Evolutionary conservation across 176 grass and related monocot genomes (phyloP).

Genomic region (Eremochloa ophiuroides): DNA sequence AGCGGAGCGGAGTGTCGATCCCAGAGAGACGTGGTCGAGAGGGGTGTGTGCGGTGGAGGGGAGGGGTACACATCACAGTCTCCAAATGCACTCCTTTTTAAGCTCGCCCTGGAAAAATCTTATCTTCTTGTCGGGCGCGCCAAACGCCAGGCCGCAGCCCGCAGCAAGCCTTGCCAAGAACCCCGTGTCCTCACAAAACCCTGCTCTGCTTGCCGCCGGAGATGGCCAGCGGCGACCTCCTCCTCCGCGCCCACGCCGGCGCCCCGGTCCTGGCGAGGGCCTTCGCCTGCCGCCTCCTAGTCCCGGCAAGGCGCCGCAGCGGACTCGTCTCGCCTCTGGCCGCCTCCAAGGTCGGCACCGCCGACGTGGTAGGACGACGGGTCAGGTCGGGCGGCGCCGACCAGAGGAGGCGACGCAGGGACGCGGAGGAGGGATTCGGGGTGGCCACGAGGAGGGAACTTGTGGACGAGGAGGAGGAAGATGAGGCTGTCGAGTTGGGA

Average conservation of each 20-base stretch:
- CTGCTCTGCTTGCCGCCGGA: constrained; percentile 7
- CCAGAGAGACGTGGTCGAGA: neutral
- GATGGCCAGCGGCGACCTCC: constrained; percentile 51
- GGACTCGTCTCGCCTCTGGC: constrained; percentile 20
- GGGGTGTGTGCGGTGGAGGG: neutral
- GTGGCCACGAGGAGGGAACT: constrained; percentile 21
- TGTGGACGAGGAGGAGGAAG: constrained; percentile 8
- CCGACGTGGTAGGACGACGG: constrained; percentile 5
- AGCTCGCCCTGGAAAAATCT: constrained; percentile 9
- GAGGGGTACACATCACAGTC: no score
- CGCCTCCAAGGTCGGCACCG: constrained; percentile 32
- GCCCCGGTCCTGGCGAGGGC: constrained; percentile 38
- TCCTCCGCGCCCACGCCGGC: constrained; percentile 30
- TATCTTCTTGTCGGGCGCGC: constrained; percentile 37
- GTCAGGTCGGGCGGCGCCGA: constrained; percentile 18
- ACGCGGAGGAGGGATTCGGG: constrained; percentile 12
- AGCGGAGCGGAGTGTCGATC: neutral
- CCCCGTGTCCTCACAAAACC: constrained; percentile 29
- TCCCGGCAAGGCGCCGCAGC: constrained; percentile 12
- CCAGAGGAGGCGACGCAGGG: constrained; percentile 31
- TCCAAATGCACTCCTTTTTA: neutral
- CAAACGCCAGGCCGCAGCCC: no score
- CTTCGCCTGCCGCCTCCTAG: constrained; percentile 48
- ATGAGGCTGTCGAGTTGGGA: constrained; percentile 1
- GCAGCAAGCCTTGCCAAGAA: no score